These are phyloP conservation scores for Mortierella sp. DNA, from an alignment of 371 early-diverging fungal species.

Conservation along the genomic window DNA sequence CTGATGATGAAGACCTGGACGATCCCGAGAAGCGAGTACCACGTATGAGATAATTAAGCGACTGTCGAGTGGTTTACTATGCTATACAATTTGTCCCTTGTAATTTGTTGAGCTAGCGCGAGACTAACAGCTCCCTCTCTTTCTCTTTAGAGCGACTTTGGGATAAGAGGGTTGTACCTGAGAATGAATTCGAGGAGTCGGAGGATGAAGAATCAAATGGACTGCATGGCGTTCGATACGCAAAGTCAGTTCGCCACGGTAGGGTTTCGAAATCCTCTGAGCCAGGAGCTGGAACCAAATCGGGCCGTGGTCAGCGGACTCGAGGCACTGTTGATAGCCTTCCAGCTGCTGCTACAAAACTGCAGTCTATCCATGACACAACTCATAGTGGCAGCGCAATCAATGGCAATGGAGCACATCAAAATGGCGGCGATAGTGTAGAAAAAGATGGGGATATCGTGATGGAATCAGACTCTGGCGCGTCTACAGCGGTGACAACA, in stretches of 20 bases:
- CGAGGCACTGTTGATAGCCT: conserved; percentile 39
- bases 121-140: not conserved
- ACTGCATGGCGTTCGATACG: conserved; percentile 43
- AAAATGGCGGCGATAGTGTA: not conserved
- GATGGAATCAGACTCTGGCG: conserved; percentile 24
- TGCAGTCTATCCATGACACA: conserved; percentile 11
- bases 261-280: conserved; percentile 29
- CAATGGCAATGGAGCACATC: conserved; percentile 6
- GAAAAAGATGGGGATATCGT: conserved; percentile 46
- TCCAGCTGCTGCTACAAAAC: conserved; percentile 46
- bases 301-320: conserved; percentile 5
- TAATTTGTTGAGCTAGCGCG: not conserved
- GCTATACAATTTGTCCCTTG: not conserved
- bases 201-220: conserved; percentile 69
- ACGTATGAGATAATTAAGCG: conserved; percentile 43
- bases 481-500: not conserved
- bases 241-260: conserved; percentile 42
- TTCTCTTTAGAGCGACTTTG: conserved; percentile 61
- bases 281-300: not conserved
- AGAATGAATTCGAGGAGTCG: conserved; percentile 74
- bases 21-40: conserved; percentile 67
- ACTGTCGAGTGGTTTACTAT: conserved; percentile 7
- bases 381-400: not conserved
- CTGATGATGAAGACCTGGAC: conserved; percentile 61
- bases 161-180: conserved; percentile 67